Evolutionary conservation across 257 asterid genomes (phyloP).

Genomic region (Vinca minor): DNA sequence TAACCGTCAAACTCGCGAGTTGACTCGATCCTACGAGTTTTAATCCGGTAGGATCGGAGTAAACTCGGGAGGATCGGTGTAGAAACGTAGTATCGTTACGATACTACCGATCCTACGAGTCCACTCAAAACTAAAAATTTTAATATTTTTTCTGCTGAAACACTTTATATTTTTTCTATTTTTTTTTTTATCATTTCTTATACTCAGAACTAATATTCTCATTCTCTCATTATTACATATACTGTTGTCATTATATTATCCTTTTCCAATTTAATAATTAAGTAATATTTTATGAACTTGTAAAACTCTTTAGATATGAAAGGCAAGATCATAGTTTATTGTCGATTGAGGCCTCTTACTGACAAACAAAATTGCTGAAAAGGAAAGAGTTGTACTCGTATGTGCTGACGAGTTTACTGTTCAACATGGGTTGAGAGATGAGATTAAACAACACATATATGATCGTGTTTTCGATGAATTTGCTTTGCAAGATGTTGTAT

Average conservation of each 20-base stretch:
- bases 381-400: constrained; percentile 50
- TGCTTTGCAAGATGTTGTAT: constrained; percentile 75
- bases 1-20: no score
- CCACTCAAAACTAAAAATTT: no score
- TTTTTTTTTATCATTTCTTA: no score
- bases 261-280: constrained; percentile 6
- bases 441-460: constrained; percentile 77
- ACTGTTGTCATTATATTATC: neutral
- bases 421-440: constrained; percentile 89
- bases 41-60: no score
- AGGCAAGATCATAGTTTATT: constrained; percentile 90
- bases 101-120: no score
- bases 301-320: constrained; percentile 61
- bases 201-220: constrained; percentile 12
- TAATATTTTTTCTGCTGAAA: no score
- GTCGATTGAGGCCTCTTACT: constrained; percentile 87
- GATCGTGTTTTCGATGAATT: constrained; percentile 80
- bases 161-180: no score
- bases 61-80: no score
- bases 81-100: neutral
- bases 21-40: no score
- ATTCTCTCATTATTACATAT: constrained; percentile 5
- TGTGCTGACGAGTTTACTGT: constrained; percentile 81
- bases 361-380: constrained; percentile 57
- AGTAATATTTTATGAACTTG: constrained; percentile 2